Percentiles rank a stretch among this genome's conserved stretches.
phyloP scores from a whole-genome alignment of 2,329 filamentous ascomycete species.

The Calonectria pteridis region DNA sequence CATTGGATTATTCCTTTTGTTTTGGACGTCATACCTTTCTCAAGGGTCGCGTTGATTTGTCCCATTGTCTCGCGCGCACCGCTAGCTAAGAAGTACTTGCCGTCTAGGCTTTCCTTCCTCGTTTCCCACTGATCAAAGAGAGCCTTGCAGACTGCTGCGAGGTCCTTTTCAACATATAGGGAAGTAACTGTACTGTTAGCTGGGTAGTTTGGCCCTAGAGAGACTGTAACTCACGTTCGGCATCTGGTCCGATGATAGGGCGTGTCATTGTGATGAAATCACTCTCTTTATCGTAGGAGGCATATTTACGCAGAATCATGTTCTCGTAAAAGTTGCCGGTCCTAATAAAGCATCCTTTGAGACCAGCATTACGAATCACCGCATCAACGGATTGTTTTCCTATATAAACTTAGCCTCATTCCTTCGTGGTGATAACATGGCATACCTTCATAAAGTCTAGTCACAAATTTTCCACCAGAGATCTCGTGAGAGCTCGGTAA shows the following conservation, averaged over 20 bases:
- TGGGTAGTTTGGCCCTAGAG: no score
- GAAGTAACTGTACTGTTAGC: neutral
- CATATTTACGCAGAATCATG: neutral
- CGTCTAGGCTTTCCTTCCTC: neutral
- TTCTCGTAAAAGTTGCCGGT: neutral
- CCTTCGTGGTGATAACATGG: no score
- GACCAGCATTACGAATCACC: neutral
- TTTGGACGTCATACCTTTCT: neutral
- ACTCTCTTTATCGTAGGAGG: neutral
- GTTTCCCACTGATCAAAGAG: neutral
- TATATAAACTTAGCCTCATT: neutral
- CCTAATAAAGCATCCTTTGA: neutral
- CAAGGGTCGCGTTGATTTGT: neutral
- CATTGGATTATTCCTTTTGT: accelerated
- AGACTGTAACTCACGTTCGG: neutral
- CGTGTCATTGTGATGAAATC: slow-evolving; percentile 5
- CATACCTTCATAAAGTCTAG: neutral
- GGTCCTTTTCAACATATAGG: neutral
- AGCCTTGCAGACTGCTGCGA: neutral
- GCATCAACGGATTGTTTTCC: neutral
- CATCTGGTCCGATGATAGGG: neutral
- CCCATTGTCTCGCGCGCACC: neutral
- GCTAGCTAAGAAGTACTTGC: neutral
- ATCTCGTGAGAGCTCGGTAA: neutral
- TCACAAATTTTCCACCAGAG: neutral